Evolutionary conservation across 805 yeast species (phyloP).

Genomic region (Wickerhamiella cacticola): DNA sequence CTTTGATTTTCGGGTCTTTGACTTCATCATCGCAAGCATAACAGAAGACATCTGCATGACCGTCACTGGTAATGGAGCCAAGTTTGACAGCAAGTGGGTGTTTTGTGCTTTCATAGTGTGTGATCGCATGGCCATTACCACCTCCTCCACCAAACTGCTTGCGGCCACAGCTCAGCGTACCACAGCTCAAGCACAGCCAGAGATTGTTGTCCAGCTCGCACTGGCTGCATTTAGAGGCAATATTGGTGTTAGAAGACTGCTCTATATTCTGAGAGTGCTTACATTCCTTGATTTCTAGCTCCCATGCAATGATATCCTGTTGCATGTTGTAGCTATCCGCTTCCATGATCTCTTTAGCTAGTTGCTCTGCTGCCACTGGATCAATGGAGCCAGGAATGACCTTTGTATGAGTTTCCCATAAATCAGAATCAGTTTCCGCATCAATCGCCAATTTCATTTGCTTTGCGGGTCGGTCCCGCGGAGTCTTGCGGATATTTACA

Average conservation of each 20-base stretch:
- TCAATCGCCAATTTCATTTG: conserved; percentile 59
- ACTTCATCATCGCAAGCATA: conserved; percentile 84
- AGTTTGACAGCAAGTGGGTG: conserved; percentile 84
- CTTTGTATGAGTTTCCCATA: conserved; percentile 38
- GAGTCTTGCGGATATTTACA: conserved; percentile 45
- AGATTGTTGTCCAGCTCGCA: conserved; percentile 54
- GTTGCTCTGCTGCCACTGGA: conserved; percentile 16
- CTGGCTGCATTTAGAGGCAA: conserved; percentile 26
- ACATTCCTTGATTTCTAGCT: conserved; percentile 72
- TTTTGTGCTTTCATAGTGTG: conserved; percentile 45
- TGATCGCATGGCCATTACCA: conserved; percentile 87
- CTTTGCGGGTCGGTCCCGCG: conserved; percentile 28
- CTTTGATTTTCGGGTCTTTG: conserved; percentile 47
- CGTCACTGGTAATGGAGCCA: conserved; percentile 71
- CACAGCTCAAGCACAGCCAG: conserved; percentile 91
- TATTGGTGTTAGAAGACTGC: conserved; percentile 8
- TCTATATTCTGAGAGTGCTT: conserved; percentile 40
- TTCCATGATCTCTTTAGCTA: conserved; percentile 31
- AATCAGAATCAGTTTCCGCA: conserved; percentile 50
- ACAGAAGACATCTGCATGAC: conserved; percentile 74
- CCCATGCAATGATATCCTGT: conserved; percentile 83
- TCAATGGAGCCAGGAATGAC: conserved; percentile 35
- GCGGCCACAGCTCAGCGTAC: conserved; percentile 88
- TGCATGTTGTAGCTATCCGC: conserved; percentile 48
- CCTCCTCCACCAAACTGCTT: conserved; percentile 85